phyloP scores from a whole-genome alignment of 345 rosid genomes.

The Eucalyptus lansdowneana region DNA sequence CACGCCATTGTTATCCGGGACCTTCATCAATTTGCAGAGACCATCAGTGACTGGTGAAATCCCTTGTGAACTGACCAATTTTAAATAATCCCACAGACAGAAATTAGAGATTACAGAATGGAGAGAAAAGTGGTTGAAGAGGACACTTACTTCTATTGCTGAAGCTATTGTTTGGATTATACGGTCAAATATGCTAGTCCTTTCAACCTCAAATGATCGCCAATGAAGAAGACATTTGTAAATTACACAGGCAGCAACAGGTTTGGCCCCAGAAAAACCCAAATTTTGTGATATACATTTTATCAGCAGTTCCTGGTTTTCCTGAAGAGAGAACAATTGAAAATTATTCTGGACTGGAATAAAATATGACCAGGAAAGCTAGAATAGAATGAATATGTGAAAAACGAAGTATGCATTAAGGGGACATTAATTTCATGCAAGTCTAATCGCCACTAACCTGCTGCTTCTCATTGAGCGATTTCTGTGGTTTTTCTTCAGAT shows the following conservation, averaged over 20 bases:
- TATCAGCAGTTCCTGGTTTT: conserved; percentile 81
- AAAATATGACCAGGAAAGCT: neutral
- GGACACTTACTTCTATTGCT: conserved; percentile 54
- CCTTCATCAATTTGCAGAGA: conserved; percentile 30
- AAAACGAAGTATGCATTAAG: neutral
- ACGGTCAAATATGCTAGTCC: conserved; percentile 90
- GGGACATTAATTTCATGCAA: neutral
- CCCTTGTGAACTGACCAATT: neutral
- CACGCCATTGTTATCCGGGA: conserved; percentile 64
- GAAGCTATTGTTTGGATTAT: conserved; percentile 93
- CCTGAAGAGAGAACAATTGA: conserved; percentile 28
- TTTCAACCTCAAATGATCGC: conserved; percentile 98
- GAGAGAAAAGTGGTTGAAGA: conserved; percentile 4
- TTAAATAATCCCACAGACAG: neutral
- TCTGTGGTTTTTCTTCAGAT: conserved; percentile 97
- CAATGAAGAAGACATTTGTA: conserved; percentile 96
- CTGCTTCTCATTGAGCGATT: conserved; percentile 92
- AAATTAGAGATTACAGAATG: conserved; percentile 7
- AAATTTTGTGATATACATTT: conserved; percentile 87
- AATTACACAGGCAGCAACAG: conserved; percentile 90
- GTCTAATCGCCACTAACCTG: conserved; percentile 36
- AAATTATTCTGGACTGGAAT: neutral
- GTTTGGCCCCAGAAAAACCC: conserved; percentile 86
- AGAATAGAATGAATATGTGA: neutral
- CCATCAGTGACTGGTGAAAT: neutral